Conservation (phyloP, 1,139 yeast genomes). For the Suhomyces yuchorum region DNA sequence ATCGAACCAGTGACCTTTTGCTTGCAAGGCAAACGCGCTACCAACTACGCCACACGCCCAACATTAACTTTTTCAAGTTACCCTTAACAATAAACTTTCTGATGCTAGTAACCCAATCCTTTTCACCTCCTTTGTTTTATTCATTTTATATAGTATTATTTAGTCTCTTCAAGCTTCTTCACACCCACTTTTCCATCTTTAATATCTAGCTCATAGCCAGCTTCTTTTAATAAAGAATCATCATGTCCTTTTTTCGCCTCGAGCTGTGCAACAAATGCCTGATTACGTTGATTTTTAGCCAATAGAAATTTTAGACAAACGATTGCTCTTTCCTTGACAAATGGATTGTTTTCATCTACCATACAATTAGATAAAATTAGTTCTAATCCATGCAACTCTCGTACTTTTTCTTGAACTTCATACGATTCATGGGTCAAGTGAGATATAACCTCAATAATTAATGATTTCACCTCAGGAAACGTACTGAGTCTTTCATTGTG, state of each 20-base stretch:
- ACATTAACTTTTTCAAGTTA: background rate
- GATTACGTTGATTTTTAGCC: constrained; percentile 65
- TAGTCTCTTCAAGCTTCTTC: constrained; percentile 7
- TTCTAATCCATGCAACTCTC: constrained; percentile 69
- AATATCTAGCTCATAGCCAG: constrained; percentile 43
- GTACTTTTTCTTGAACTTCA: constrained; percentile 64
- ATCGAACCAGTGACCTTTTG: constrained; percentile 67
- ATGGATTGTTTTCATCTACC: constrained; percentile 87
- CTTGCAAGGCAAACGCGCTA: constrained; percentile 73
- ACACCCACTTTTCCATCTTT: constrained; percentile 38
- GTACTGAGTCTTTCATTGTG: background rate
- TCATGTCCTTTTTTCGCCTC: constrained; percentile 42
- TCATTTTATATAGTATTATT: background rate
- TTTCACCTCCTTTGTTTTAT: no score
- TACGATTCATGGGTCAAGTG: constrained; percentile 53
- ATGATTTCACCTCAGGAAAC: constrained; percentile 57
- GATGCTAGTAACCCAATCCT: no score
- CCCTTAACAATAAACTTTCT: no score
- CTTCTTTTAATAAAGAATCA: constrained; percentile 37
- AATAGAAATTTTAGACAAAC: constrained; percentile 72
- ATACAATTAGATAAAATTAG: constrained; percentile 77
- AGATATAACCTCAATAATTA: constrained; percentile 63
- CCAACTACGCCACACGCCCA: constrained; percentile 75
- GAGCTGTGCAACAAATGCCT: constrained; percentile 62
- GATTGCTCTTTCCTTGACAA: constrained; percentile 81